Base-by-base conservation (phyloP, 192 early-diverging fungal genomes). In the Piromyces finnis region DNA sequence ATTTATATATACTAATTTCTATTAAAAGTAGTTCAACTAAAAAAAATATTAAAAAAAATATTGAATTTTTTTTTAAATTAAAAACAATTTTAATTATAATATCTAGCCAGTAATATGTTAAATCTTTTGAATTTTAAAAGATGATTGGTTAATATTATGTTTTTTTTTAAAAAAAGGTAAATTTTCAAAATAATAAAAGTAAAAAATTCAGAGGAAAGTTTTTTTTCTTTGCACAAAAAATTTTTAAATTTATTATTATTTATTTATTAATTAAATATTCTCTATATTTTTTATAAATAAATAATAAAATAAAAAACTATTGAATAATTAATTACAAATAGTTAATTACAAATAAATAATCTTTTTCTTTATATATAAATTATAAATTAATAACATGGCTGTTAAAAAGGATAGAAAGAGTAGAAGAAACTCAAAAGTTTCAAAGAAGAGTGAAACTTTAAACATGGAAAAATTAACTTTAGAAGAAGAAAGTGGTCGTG, bases 401-500 rank as follows among this genome's bases (percentile, higher is more conserved):
- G 41, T 51, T 51, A 51, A 51, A 16, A 51, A 51, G 41, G 41
- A 51, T 51, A 51, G 41, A 51, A 51, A 51, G 41, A 51, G 41
- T 32, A 32, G 30, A 51, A 51, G 41, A 51, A 51, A 51, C 16
- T 51, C 41, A 5, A 51, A 51, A 16, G 22, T 16, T 51, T 17
- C 41, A 4, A 51, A 51, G 41, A 51, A 51, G 18, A 51, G 22
- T 51, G 41, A 51, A 51, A 51, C 41, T 51, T 51, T 51, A 51
- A 51, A 51, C 6, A 51, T 51, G 41, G 41, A 51, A 51, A 51
- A 51, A 16, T 51, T 51, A 51, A 51, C 41, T 22, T 51, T 51
- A 51, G 41, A 51, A 51, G 41, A 77, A 17, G 80, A 28, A 29
- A 3, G 17, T 6, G 39, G 39, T 87, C 91, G 97, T 82, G 94